A percentile compares a stretch with the other conserved stretches of the same genome.
phyloP scores from a whole-genome alignment of 2,329 filamentous ascomycete species.

The Aspergillus fumigatiaffinis region DNA sequence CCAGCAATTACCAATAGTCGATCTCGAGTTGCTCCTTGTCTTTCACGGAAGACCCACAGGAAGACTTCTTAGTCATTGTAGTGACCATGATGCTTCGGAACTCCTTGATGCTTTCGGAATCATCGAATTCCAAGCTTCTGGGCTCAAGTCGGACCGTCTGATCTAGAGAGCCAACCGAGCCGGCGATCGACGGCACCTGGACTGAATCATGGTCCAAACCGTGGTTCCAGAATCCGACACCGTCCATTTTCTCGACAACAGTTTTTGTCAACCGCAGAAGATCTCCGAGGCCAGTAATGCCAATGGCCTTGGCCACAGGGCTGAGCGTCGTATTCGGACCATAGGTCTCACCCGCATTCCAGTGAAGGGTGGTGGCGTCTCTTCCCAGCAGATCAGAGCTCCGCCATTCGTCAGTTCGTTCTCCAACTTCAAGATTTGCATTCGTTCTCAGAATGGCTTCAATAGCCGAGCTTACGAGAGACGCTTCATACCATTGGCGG shows the following conservation, averaged over 20 bases:
- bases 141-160: not conserved
- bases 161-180: not conserved
- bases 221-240: constrained; percentile 30
- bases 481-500: constrained; percentile 38
- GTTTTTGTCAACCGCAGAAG: constrained; percentile 30
- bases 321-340: not conserved
- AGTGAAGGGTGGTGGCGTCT: constrained; percentile 13
- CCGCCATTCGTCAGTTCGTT: constrained; percentile 29
- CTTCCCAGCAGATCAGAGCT: constrained; percentile 27
- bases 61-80: not conserved
- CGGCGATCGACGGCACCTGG: not conserved
- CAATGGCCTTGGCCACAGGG: constrained; percentile 23
- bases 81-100: constrained; percentile 12
- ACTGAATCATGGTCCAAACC: constrained; percentile 5
- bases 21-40: constrained; percentile 1
- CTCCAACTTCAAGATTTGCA: constrained; percentile 29
- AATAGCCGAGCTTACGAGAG: constrained; percentile 34
- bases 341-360: constrained; percentile 3
- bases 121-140: constrained; percentile 12
- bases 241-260: constrained; percentile 36
- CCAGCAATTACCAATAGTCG: constrained; percentile 8
- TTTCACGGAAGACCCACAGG: not conserved
- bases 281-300: constrained; percentile 21
- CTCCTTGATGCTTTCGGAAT: constrained; percentile 19
- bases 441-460: constrained; percentile 33